Evolutionary conservation across 2,329 filamentous ascomycete species (phyloP).

Genomic region (Didymosphaeria variabile): DNA sequence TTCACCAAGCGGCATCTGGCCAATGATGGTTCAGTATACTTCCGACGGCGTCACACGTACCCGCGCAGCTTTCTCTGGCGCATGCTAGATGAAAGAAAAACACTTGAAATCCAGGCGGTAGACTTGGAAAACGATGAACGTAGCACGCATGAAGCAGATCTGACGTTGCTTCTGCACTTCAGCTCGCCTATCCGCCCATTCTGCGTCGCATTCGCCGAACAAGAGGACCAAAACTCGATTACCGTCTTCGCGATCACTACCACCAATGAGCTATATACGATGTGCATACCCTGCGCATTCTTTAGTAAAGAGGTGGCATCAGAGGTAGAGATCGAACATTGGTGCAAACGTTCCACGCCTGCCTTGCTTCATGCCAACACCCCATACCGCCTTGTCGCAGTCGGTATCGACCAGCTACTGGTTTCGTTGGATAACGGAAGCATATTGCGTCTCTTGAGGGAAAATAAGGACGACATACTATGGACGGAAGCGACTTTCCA

Average conservation of each 20-base stretch:
- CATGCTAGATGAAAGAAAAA: slow-evolving; percentile 78
- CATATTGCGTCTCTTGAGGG: slow-evolving; percentile 68
- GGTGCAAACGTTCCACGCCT: slow-evolving; percentile 77
- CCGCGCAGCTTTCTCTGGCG: slow-evolving; percentile 93
- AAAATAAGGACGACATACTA: slow-evolving; percentile 37
- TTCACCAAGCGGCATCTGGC: slow-evolving; percentile 80
- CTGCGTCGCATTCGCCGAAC: slow-evolving; percentile 85
- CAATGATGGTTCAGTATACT: slow-evolving; percentile 79
- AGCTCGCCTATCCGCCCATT: slow-evolving; percentile 74
- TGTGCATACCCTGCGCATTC: slow-evolving; percentile 83
- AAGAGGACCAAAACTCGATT: slow-evolving; percentile 78
- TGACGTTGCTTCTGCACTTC: slow-evolving; percentile 82
- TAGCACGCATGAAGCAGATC: slow-evolving; percentile 71
- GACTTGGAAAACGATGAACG: slow-evolving; percentile 77
- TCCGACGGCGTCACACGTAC: slow-evolving; percentile 76
- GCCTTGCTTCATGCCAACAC: slow-evolving; percentile 79
- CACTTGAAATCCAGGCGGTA: slow-evolving; percentile 82
- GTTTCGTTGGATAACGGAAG: slow-evolving; percentile 83
- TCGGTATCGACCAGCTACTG: slow-evolving; percentile 76
- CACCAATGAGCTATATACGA: slow-evolving; percentile 80
- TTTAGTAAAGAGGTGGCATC: slow-evolving; percentile 75
- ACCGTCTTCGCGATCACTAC: slow-evolving; percentile 82
- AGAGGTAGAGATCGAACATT: slow-evolving; percentile 77
- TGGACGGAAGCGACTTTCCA: slow-evolving; percentile 81
- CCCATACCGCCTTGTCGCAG: slow-evolving; percentile 81